A percentile compares a stretch with the other conserved stretches of the same genome.
Evolutionary conservation across 2,329 filamentous ascomycete genomes (phyloP).

Genomic region (Arthrobotrys megalospora): DNA sequence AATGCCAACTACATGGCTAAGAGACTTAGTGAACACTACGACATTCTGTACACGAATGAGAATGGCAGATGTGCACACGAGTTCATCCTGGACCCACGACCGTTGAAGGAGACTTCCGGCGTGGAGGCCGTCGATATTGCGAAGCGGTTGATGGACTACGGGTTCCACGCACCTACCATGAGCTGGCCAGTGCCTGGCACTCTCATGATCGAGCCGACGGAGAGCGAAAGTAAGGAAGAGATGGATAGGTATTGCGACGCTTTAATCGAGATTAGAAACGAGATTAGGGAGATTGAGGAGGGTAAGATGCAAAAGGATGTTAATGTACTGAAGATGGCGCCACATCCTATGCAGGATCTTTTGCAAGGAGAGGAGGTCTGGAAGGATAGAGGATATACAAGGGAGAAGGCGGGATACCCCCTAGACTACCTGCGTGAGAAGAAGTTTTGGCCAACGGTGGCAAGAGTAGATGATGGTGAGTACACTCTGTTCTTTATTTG

Average conservation of each 20-base stretch:
- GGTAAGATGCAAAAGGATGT: slow-evolving; percentile 80
- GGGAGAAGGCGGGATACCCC: slow-evolving; percentile 90
- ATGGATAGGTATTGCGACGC: slow-evolving; percentile 94
- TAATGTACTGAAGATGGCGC: slow-evolving; percentile 90
- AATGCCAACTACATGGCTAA: slow-evolving; percentile 98
- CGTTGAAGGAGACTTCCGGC: slow-evolving; percentile 85
- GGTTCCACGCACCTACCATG: slow-evolving; percentile 98
- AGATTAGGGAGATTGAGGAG: slow-evolving; percentile 87
- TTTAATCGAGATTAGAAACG: slow-evolving; percentile 85
- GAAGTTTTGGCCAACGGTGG: slow-evolving; percentile 97
- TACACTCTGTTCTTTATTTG: slow-evolving; percentile 62
- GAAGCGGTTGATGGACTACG: slow-evolving; percentile 96
- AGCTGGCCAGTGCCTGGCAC: slow-evolving; percentile 95
- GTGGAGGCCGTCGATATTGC: slow-evolving; percentile 95
- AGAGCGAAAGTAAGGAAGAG: slow-evolving; percentile 92
- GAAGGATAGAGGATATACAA: slow-evolving; percentile 80
- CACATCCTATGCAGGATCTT: slow-evolving; percentile 87
- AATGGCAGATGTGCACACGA: slow-evolving; percentile 93
- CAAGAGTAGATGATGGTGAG: slow-evolving; percentile 88
- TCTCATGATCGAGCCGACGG: slow-evolving; percentile 97
- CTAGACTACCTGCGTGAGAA: slow-evolving; percentile 86
- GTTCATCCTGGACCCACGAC: slow-evolving; percentile 91
- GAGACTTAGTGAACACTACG: slow-evolving; percentile 86
- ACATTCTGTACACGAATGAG: slow-evolving; percentile 92
- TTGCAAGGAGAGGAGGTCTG: slow-evolving; percentile 77